Evolutionary conservation across 164 flowering plant genomes (phyloP), one percentile per base, ranked within the genome.

Genomic region (Magnolia kwangsiensis): DNA sequence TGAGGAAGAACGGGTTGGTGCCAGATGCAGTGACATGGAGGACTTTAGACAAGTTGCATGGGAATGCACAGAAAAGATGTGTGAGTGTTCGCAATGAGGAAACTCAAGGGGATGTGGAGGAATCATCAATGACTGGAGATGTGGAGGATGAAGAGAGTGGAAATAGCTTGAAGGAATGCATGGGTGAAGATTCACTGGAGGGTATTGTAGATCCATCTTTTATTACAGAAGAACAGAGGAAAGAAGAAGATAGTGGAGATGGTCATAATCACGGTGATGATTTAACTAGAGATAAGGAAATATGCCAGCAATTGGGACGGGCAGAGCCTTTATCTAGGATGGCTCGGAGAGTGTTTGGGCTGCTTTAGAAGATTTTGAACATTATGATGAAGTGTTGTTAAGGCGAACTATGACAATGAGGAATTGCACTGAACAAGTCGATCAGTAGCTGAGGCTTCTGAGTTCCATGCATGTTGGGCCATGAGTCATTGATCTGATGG

Each of bases 21-120:
- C 98, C 97, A 2, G 98, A 96, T 86, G 87, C 94, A 50, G 89
- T 91, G 31, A 90, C 99, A 20, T 96, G 98, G 99, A 89, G 99
- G 85, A 89, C 86, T 75, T 87, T 94, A 51, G 87, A 90, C 70
- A 96, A 90, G 77, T 81, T 94, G 72, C 96, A 92, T 82, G 75
- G 81, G 4, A 83, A 75, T 72, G 59, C 14, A 7, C 79, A 72
- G 55, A 80, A 72, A 66, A 65, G 63, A 50, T 64, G 68, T 18
- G 14, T 55, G 21, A 72, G 70, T 66, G 77, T 64, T 78, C 51
- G 37, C 20, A 27, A 23, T 51, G 24, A 65, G 49, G 63, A 45
- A 67, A 19, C 72, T 45, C 8, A 74, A 74, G 76, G 10, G 21
- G 73, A 61, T 63, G 72, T 55, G 24, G 61, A 21, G 63, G 66